Base-by-base conservation (phyloP, 257 asterid genomes). In the Nicotiana tomentosiformis region DNA sequence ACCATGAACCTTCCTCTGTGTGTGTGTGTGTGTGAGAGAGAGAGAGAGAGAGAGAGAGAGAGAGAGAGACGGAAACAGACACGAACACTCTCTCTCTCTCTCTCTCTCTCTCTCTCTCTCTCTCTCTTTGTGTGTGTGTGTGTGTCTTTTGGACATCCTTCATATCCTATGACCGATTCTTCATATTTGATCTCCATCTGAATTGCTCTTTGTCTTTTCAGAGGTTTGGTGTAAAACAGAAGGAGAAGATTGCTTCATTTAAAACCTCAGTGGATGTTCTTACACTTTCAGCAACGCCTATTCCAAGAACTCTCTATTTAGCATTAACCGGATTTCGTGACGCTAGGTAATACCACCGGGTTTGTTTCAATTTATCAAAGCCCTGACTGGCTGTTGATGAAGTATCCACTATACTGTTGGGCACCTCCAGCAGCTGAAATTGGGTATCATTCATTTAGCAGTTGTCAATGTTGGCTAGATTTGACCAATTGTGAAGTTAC, bases 321-420 rank as follows among this genome's bases (percentile, higher is more conserved):
- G 97, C 99, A 74, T 88, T 94, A 90, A 96, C 99, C 74, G 99
- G 98, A 80, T 94, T 96, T 84, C 98, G 99, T 84, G 99, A 96
- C 85, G 98, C 99, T 85, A 96, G 99, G 98, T 96, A 91, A 85
- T 89, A 64, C 82, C 70, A 65, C 80, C 62, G 56, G 46, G 76
- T 55, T 80, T 65, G 77, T 35, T 65, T 65, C 77, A 81, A 76
- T 76, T 76, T 51, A 49, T 76, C 16, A 18, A 76, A 51, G 32
- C 83, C 43, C 14, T 81, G 77, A 43, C 53, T 51, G 80, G 80
- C 65, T 76, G 17, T 51, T 49, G 62, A 80, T 35, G 69, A 80
- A 37, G 37, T 80, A 35, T 80, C 43, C 43, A 49, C 76, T 79
- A 26, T 62, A 79, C 76, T 37, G 76, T 49, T 79, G 61, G 83